These are phyloP conservation scores for Hyaloscypha bicolor DNA, from an alignment of 495 filamentous ascomycete genomes.

Conservation along the genomic window DNA sequence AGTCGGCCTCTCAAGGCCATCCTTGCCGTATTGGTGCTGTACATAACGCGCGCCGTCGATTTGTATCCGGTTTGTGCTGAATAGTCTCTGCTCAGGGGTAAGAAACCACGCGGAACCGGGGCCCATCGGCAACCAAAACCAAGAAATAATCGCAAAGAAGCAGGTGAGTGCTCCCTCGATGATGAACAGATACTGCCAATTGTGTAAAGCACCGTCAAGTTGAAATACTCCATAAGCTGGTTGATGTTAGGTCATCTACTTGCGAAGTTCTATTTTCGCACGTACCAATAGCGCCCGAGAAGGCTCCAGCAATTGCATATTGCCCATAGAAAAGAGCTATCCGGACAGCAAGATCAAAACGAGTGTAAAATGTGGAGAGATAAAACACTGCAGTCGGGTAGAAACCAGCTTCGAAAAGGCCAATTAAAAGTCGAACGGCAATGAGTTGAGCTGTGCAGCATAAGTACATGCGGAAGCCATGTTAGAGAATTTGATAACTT, in stretches of 20 bases:
- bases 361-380: constrained; percentile 68
- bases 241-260: constrained; percentile 7
- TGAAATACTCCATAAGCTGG: constrained; percentile 36
- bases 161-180: constrained; percentile 55
- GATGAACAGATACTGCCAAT: constrained; percentile 61
- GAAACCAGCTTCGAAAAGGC: constrained; percentile 67
- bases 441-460: constrained; percentile 42
- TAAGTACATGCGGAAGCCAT: background rate
- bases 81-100: constrained; percentile 42
- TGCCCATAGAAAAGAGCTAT: constrained; percentile 60
- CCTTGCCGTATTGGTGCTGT: constrained; percentile 24
- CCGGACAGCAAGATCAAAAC: constrained; percentile 57
- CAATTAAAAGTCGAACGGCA: constrained; percentile 64
- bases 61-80: constrained; percentile 42
- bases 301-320: constrained; percentile 58
- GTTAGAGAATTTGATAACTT: constrained; percentile 30
- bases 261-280: constrained; percentile 9
- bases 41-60: constrained; percentile 34
- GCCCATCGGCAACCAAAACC: constrained; percentile 52
- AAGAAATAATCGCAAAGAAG: constrained; percentile 46
- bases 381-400: constrained; percentile 75
- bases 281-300: constrained; percentile 40
- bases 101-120: constrained; percentile 60
- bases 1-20: constrained; percentile 30
- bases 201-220: constrained; percentile 38